phyloP scores from a whole-genome alignment of 23 red algal genomes.

The Gracilaria gracilis region DNA sequence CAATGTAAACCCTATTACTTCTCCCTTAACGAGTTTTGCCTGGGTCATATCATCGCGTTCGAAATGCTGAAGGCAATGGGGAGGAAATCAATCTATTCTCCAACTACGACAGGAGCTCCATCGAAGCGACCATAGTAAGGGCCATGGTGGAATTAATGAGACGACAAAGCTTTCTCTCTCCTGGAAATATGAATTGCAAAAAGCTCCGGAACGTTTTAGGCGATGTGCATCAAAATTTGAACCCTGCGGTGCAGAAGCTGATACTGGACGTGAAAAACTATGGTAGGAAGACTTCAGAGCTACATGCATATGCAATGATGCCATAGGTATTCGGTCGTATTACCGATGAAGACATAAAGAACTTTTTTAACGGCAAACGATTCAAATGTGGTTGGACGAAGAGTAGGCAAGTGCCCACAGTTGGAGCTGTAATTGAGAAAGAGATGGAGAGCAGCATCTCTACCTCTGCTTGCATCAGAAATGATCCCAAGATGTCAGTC shows the following conservation, averaged over 20 bases:
- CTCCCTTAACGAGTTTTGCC: too few relatives aligned
- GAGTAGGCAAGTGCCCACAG: neutral
- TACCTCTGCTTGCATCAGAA: neutral
- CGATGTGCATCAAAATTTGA: neutral
- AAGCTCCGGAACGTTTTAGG: neutral
- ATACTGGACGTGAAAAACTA: constrained; percentile 28
- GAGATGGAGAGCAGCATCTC: neutral
- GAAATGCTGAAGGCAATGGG: too few relatives aligned
- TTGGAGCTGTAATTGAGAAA: neutral
- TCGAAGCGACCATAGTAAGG: neutral
- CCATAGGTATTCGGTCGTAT: neutral
- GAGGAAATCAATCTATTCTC: too few relatives aligned
- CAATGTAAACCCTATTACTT: too few relatives aligned
- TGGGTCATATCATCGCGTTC: too few relatives aligned
- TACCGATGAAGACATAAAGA: neutral
- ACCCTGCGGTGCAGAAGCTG: neutral
- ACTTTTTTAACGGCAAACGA: constrained; percentile 6
- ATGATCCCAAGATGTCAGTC: neutral
- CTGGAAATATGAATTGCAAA: neutral
- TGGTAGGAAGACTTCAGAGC: neutral
- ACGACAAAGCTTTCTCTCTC: neutral
- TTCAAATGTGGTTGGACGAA: neutral
- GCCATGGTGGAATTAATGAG: constrained; percentile 10
- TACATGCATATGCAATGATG: neutral
- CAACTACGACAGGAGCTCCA: neutral